These are phyloP conservation scores for Globisporangium radiosum DNA, from an alignment of 352 stramenopile genomes.

Conservation along the genomic window DNA sequence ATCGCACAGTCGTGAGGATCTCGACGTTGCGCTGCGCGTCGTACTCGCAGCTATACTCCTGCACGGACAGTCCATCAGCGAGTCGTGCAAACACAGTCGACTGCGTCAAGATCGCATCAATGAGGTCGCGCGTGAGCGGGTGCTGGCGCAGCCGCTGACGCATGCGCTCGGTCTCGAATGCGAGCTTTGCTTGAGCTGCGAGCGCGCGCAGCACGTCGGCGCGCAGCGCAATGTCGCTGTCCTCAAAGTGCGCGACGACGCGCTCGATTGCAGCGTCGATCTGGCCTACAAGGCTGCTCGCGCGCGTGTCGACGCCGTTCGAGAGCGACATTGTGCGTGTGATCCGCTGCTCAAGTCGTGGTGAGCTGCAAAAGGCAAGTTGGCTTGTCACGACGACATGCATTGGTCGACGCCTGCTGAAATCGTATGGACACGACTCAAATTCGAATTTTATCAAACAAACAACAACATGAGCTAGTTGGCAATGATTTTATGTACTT, in stretches of 20 bases:
- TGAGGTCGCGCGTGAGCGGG: conserved; percentile 52
- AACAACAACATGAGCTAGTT: no score
- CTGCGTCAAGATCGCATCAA: conserved; percentile 39
- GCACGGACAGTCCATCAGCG: conserved; percentile 29
- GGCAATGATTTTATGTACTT: no score
- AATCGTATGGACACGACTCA: no score
- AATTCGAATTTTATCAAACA: no score
- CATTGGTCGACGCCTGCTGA: no score
- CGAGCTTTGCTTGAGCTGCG: conserved; percentile 46
- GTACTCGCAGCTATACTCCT: conserved; percentile 58
- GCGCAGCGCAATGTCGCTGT: conserved; percentile 56
- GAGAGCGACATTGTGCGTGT: conserved; percentile 6
- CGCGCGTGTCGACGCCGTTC: conserved; percentile 40
- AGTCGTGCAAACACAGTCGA: conserved; percentile 46
- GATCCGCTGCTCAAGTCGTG: no score
- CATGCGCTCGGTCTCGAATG: conserved; percentile 62
- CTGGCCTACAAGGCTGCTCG: conserved; percentile 49
- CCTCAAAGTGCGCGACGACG: conserved; percentile 65
- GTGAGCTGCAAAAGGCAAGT: no score
- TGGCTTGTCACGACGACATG: no score
- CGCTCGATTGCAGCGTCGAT: conserved; percentile 68
- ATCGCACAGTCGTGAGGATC: conserved; percentile 52
- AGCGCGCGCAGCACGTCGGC: conserved; percentile 61
- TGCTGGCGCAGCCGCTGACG: conserved; percentile 53
- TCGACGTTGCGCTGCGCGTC: conserved; percentile 52